A percentile compares a stretch with the other conserved stretches of the same genome.
Evolutionary conservation across 257 asterid genomes (phyloP).

Genomic region (Anisodus tanguticus): DNA sequence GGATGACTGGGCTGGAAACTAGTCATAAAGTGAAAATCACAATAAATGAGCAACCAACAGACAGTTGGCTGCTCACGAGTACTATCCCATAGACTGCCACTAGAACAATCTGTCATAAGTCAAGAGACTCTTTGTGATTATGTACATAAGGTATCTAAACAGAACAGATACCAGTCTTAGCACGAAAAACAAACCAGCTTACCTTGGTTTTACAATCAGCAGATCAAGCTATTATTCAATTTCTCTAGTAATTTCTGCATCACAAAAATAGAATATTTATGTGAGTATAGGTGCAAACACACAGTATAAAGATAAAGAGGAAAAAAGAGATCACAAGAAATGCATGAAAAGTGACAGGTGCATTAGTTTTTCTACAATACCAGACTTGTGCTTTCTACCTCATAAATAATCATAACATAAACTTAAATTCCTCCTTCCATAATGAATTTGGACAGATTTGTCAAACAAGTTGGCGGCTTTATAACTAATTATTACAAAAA

Average conservation of each 20-base stretch:
- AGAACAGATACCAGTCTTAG: not conserved
- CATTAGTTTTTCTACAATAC: slow-evolving; percentile 21
- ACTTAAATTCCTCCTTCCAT: slow-evolving; percentile 22
- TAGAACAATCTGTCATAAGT: slow-evolving; percentile 33
- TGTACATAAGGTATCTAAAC: not conserved
- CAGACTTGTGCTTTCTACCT: too few relatives aligned
- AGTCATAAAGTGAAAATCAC: slow-evolving; percentile 38
- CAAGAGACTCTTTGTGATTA: not conserved
- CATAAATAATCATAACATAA: slow-evolving; percentile 17
- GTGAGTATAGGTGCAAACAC: slow-evolving; percentile 27
- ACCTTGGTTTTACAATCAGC: slow-evolving; percentile 51
- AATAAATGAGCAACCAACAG: slow-evolving; percentile 65
- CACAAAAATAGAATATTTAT: slow-evolving; percentile 29
- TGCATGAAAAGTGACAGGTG: slow-evolving; percentile 55
- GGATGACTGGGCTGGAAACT: slow-evolving; percentile 38
- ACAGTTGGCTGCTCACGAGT: slow-evolving; percentile 73
- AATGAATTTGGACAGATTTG: slow-evolving; percentile 24
- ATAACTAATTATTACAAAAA: not conserved
- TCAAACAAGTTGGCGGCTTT: slow-evolving; percentile 30
- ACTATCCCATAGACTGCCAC: slow-evolving; percentile 38
- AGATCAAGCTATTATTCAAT: slow-evolving; percentile 42
- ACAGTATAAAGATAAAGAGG: slow-evolving; percentile 13
- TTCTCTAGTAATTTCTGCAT: slow-evolving; percentile 57
- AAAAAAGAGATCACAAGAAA: slow-evolving; percentile 64
- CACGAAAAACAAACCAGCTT: slow-evolving; percentile 39